phyloP scores from a whole-genome alignment of 768 basidiomycete species.

The Clitopilus hobsonii region DNA sequence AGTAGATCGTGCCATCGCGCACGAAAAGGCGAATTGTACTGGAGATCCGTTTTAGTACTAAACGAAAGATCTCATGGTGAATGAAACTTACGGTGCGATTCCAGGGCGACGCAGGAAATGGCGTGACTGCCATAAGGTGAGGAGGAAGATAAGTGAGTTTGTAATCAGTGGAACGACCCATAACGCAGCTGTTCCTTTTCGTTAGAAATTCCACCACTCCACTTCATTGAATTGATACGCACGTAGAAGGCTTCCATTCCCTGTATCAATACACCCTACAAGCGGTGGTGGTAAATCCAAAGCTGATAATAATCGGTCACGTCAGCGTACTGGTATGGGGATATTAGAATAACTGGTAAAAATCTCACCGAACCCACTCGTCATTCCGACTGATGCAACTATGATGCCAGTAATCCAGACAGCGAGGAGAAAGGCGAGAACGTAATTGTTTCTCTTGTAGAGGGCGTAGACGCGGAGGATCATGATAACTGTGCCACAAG shows the following conservation, averaged over 20 bases:
- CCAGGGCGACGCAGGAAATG: slow-evolving; percentile 6
- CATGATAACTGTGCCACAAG: slow-evolving; percentile 20
- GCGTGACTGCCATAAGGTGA: slow-evolving; percentile 10
- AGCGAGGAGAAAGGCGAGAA: slow-evolving; percentile 15
- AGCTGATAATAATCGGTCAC: too few species aligned
- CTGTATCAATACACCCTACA: too few species aligned
- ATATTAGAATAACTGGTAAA: background rate
- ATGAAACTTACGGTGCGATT: slow-evolving; percentile 11
- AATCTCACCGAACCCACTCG: slow-evolving; percentile 21
- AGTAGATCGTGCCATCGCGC: slow-evolving; percentile 22
- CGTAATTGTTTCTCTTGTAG: slow-evolving; percentile 14
- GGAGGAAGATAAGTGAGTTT: slow-evolving; percentile 8
- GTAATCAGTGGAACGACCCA: slow-evolving; percentile 22
- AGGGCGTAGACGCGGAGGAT: slow-evolving; percentile 26
- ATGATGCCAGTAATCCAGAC: slow-evolving; percentile 20
- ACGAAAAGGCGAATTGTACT: slow-evolving; percentile 19
- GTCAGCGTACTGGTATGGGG: background rate
- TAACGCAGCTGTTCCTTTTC: slow-evolving; percentile 12
- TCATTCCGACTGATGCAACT: slow-evolving; percentile 17
- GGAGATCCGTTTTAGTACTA: background rate
- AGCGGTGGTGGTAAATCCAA: too few species aligned
- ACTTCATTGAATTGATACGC: slow-evolving; percentile 1
- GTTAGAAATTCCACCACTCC: background rate
- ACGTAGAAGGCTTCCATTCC: slow-evolving; percentile 19
- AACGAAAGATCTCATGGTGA: background rate